Base-by-base conservation (phyloP, 768 basidiomycete genomes). In the Suillus hirtellus region DNA sequence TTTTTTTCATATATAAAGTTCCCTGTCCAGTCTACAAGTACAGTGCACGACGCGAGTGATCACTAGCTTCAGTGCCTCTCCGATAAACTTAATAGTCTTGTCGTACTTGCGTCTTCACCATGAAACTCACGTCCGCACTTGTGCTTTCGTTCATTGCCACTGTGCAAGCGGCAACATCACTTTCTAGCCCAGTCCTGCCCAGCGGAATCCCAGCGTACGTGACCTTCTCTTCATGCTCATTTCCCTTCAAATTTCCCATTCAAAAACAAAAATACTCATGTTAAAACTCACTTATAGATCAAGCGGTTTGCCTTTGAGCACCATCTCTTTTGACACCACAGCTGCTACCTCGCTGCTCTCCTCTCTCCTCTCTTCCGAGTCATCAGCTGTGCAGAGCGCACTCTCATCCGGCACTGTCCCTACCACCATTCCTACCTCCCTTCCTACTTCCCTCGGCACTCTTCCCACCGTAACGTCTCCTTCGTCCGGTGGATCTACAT, bases 161-260 rank as follows among this genome's bases (percentile, higher is more conserved):
- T 60, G 31, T 24, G 35, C 54, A 42, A 9, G 56, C 49, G 46
- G 62, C 62, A 7, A 31, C 43, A 47, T 42, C 61, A 0, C 15
- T 43, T 8, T 40, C 31, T 21, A 47, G 47, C 9, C 27, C 53
- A n/a, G 1, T 67, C 17, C 34, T 63, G 31, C 66, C 73, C 4
- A 63, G 24, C 3, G 72, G 72, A 7, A 19, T 68, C 10, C 72
- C 72, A 11, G 64, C 58, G 72, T 73, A 55, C 65, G 72, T 61
- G 9, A 27, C 14, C 17, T 11, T n/a, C 15, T 52, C 46, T 38
- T 43, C 6, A 21, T 14, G 17, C 6, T 2, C 47, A 17, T 42
- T 10, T 52, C 8, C 15, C 24, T 11, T 46, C 52, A 40, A 37
- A 55, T 35, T 9, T 35, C 27, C 27, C 27, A 54, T n/a, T n/a